Percentiles rank a stretch among this genome's conserved stretches.
Evolutionary conservation across 2,329 filamentous ascomycete genomes (phyloP).

Genomic region (Fonsecaea nubica): DNA sequence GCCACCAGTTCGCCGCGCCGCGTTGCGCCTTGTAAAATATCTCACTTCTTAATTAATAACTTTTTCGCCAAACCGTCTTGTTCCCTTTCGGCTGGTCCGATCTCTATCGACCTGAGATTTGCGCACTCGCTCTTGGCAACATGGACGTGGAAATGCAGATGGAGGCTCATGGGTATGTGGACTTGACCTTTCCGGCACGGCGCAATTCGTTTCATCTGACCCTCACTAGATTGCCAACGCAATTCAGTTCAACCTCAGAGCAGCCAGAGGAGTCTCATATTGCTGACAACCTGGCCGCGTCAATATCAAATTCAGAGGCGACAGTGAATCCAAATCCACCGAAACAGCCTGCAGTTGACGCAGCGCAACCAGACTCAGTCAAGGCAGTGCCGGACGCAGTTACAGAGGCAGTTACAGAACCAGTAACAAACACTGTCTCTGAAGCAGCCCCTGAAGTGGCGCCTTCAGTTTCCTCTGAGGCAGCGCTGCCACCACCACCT

Average conservation of each 20-base stretch:
- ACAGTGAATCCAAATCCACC: slow-evolving; percentile 20
- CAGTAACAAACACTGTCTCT: slow-evolving; percentile 21
- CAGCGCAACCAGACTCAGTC: slow-evolving; percentile 17
- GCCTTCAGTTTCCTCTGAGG: slow-evolving; percentile 7
- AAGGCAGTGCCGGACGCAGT: slow-evolving; percentile 15
- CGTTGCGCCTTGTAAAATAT: slow-evolving; percentile 31
- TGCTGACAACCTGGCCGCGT: slow-evolving; percentile 36
- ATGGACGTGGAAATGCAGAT: slow-evolving; percentile 41
- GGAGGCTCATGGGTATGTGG: slow-evolving; percentile 39
- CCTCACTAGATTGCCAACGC: slow-evolving; percentile 35
- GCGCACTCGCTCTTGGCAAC: slow-evolving; percentile 25
- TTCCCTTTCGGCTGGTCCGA: slow-evolving; percentile 36
- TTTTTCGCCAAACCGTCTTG: slow-evolving; percentile 8
- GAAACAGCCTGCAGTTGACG: slow-evolving; percentile 18
- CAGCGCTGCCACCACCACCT: slow-evolving; percentile 1
- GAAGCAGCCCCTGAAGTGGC: slow-evolving; percentile 11
- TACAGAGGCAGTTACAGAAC: slow-evolving; percentile 18
- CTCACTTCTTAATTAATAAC: slow-evolving; percentile 32
- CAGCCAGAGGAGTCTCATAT: slow-evolving; percentile 35
- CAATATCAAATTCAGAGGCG: slow-evolving; percentile 39
- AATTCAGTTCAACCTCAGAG: slow-evolving; percentile 38
- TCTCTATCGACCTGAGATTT: slow-evolving; percentile 16
- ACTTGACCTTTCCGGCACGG: slow-evolving; percentile 9
- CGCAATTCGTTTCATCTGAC: slow-evolving; percentile 22
- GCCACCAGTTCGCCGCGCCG: slow-evolving; percentile 8